Conservation (phyloP, 805 yeast genomes). For the Pichia rugopelliculosa region DNA sequence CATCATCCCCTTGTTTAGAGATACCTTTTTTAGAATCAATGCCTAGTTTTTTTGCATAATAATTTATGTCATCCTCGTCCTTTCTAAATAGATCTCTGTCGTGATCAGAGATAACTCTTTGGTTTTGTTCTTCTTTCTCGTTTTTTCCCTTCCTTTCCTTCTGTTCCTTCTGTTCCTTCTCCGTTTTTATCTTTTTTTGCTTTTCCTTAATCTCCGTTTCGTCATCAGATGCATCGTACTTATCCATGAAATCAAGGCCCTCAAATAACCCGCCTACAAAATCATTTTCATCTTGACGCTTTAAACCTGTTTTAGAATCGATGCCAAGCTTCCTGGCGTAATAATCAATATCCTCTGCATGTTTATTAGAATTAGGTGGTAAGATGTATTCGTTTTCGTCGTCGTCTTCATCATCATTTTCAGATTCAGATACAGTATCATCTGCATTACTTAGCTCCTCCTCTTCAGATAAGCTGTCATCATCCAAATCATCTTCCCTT, state of each 20-base stretch:
- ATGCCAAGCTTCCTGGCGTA: slow-evolving; percentile 79
- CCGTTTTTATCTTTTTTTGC: slow-evolving; percentile 7
- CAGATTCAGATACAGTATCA: too few species aligned
- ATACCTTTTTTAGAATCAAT: slow-evolving; percentile 50
- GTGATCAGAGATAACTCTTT: slow-evolving; percentile 29
- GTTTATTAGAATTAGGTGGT: slow-evolving; percentile 24
- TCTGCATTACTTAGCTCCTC: too few species aligned
- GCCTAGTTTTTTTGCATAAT: slow-evolving; percentile 78
- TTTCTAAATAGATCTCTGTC: slow-evolving; percentile 42
- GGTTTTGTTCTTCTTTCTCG: background rate
- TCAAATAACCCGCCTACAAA: slow-evolving; percentile 74
- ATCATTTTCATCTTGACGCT: slow-evolving; percentile 58
- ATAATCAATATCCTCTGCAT: slow-evolving; percentile 72
- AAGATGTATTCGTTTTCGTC: slow-evolving; percentile 13
- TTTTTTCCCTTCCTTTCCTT: slow-evolving; percentile 2
- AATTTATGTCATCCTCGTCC: slow-evolving; percentile 75
- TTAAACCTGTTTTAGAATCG: slow-evolving; percentile 44
- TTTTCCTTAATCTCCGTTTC: slow-evolving; percentile 2
- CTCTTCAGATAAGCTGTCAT: slow-evolving; percentile 9
- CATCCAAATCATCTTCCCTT: slow-evolving; percentile 20
- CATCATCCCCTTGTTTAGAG: slow-evolving; percentile 55
- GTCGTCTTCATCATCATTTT: background rate
- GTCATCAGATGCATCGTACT: slow-evolving; percentile 11
- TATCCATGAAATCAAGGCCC: slow-evolving; percentile 46
- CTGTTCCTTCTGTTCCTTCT: background rate